Percentiles rank a stretch among this genome's conserved stretches.
These are phyloP conservation scores for Pisolithus thermaeus DNA, from an alignment of 1,284 basidiomycete genomes.

Conservation along the genomic window DNA sequence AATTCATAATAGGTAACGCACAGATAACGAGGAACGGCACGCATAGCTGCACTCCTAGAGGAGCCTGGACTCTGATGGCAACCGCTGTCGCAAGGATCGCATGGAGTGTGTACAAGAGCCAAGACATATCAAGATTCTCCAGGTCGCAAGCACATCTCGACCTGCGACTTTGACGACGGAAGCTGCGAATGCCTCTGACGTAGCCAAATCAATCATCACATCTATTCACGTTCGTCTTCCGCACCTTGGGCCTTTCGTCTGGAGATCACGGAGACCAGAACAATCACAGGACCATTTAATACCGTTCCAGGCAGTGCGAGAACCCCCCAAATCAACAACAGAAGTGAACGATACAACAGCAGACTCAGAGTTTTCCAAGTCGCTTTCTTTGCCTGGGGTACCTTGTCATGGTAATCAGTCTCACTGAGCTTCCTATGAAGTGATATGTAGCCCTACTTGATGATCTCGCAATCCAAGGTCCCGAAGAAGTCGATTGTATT, in stretches of 20 bases:
- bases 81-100: slow-evolving; percentile 76
- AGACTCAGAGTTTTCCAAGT: slow-evolving; percentile 87
- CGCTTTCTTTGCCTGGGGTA: slow-evolving; percentile 76
- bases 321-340: slow-evolving; percentile 81
- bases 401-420: slow-evolving; percentile 35
- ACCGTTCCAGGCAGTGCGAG: slow-evolving; percentile 92
- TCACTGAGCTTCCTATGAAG: not conserved
- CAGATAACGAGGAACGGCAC: slow-evolving; percentile 79
- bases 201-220: slow-evolving; percentile 4
- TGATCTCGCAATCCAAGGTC: slow-evolving; percentile 81
- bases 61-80: slow-evolving; percentile 63
- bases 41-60: slow-evolving; percentile 63
- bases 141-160: slow-evolving; percentile 93
- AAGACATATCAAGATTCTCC: slow-evolving; percentile 96
- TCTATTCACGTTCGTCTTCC: slow-evolving; percentile 6
- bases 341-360: slow-evolving; percentile 76
- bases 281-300: slow-evolving; percentile 92
- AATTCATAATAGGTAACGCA: slow-evolving; percentile 84
- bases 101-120: slow-evolving; percentile 86
- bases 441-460: slow-evolving; percentile 25
- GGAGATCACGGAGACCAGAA: slow-evolving; percentile 86
- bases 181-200: slow-evolving; percentile 88
- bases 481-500: slow-evolving; percentile 87
- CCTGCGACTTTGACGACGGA: slow-evolving; percentile 95
- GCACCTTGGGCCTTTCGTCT: slow-evolving; percentile 87